Evolutionary conservation across 768 basidiomycete genomes (phyloP), one percentile per base, ranked within the genome.

Genomic region (Ephemerocybe angulata): DNA sequence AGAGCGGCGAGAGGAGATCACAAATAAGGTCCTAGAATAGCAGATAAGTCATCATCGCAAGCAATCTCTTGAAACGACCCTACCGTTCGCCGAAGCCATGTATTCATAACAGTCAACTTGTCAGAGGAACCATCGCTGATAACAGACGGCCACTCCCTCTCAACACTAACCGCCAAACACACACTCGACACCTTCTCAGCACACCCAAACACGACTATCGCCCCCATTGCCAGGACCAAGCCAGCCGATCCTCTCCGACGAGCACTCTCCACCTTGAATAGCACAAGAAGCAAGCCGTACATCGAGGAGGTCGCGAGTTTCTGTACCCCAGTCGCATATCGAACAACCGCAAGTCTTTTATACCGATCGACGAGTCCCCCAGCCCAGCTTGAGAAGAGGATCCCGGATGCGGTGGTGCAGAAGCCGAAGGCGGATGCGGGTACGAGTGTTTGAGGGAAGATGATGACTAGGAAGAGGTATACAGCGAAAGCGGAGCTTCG

Each of bases 341-440:
- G 70, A 2, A 80, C 74, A 47, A 78, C 62, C 0, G 58, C 50
- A 1, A 81, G 68, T 11, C 74, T 67, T 6, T 62, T 57, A 8
- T 63, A 55, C 11, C 65, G 62, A 59, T 82, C 81, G 19, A 82
- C 74, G 7, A 77, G 63, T 1, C 62, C 61, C 0, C 81, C 81
- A 11, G 73, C 69, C 57, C 65, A 70, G 11, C 74, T 69, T 7
- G 76, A 72, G 52, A 79, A 63, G 0, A 80, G 3, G 15, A 79
- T 72, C 1, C 71, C 73, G 0, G 68, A 61, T 6, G 65, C 57
- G 0, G 60, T 58, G 29, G 69, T 72, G 30, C 68, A 61, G 56
- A 82, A 78, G 0, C 79, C 81, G 55, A 72, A 76, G 15, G 81
- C 63, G 1, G 80, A 78, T 0, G 78, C 72, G 1, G 79, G 79